Evolutionary conservation across 352 stramenopile genomes (phyloP).

Genomic region (Pythium brachiatum): DNA sequence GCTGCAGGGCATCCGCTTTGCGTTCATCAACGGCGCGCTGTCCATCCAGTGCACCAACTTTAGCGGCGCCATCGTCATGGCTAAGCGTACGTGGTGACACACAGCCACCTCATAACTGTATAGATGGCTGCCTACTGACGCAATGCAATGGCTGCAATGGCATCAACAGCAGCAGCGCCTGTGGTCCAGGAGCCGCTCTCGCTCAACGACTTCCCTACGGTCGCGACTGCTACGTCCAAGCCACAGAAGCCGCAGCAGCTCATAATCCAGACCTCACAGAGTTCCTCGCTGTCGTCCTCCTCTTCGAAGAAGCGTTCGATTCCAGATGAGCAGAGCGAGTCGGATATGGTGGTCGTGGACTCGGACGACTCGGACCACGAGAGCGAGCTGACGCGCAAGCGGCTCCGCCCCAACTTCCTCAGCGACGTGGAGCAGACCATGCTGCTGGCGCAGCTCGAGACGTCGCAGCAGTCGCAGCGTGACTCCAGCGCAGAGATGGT

Average conservation of each 20-base stretch:
- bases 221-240: background rate
- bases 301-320: constrained; percentile 53
- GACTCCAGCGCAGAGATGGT: constrained; percentile 8
- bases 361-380: constrained; percentile 26
- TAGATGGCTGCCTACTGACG: background rate
- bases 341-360: constrained; percentile 20
- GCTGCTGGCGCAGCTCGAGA: constrained; percentile 51
- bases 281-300: constrained; percentile 6
- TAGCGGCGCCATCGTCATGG: constrained; percentile 64
- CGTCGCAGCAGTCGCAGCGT: constrained; percentile 25
- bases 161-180: background rate
- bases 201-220: constrained; percentile 21
- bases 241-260: background rate
- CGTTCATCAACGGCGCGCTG: constrained; percentile 53
- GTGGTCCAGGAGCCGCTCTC: constrained; percentile 8
- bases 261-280: constrained; percentile 19
- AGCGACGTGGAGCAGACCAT: constrained; percentile 59
- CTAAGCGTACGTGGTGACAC: constrained; percentile 37
- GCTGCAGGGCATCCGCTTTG: constrained; percentile 63
- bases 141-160: background rate
- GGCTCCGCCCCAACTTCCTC: constrained; percentile 54
- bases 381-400: constrained; percentile 36
- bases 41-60: constrained; percentile 75
- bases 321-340: constrained; percentile 9
- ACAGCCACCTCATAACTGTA: background rate